These are phyloP conservation scores for Dothiorella sarmentorum DNA, from an alignment of 2,329 filamentous ascomycete species.

Conservation along the genomic window DNA sequence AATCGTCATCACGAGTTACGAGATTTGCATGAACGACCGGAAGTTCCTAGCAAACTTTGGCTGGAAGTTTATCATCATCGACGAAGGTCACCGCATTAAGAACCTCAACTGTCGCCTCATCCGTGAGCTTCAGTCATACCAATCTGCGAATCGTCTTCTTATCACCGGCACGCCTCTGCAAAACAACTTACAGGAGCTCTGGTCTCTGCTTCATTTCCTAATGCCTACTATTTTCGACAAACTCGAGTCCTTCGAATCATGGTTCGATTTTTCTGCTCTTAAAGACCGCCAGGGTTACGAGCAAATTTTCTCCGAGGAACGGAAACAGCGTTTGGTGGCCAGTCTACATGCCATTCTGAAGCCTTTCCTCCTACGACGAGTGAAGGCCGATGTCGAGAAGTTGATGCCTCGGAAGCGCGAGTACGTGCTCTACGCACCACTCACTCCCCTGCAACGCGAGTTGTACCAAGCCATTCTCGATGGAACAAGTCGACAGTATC, in stretches of 20 bases:
- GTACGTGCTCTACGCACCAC: slow-evolving; percentile 89
- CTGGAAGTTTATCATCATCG: slow-evolving; percentile 98
- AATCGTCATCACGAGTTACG: slow-evolving; percentile 90
- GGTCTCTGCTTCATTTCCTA: slow-evolving; percentile 91
- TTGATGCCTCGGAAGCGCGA: slow-evolving; percentile 94
- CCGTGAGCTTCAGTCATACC: slow-evolving; percentile 80
- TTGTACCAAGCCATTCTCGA: slow-evolving; percentile 74
- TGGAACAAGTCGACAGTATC: slow-evolving; percentile 49
- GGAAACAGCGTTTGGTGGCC: slow-evolving; percentile 72
- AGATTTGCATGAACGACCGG: slow-evolving; percentile 90
- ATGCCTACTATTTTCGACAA: slow-evolving; percentile 91
- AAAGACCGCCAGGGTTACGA: slow-evolving; percentile 77
- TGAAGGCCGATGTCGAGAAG: slow-evolving; percentile 91
- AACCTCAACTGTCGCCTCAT: slow-evolving; percentile 93
- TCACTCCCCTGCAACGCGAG: slow-evolving; percentile 87
- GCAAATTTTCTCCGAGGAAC: slow-evolving; percentile 73
- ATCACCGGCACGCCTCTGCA: slow-evolving; percentile 95
- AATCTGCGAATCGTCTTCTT: slow-evolving; percentile 82
- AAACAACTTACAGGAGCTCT: slow-evolving; percentile 91
- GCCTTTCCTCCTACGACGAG: slow-evolving; percentile 78
- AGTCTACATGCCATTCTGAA: slow-evolving; percentile 93
- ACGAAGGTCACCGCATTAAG: slow-evolving; percentile 96
- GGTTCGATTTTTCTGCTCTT: slow-evolving; percentile 95
- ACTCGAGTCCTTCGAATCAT: slow-evolving; percentile 86
- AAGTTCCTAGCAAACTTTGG: slow-evolving; percentile 77